Base-by-base conservation (phyloP, 176 grass and related monocot species). In the Paspalum notatum region DNA sequence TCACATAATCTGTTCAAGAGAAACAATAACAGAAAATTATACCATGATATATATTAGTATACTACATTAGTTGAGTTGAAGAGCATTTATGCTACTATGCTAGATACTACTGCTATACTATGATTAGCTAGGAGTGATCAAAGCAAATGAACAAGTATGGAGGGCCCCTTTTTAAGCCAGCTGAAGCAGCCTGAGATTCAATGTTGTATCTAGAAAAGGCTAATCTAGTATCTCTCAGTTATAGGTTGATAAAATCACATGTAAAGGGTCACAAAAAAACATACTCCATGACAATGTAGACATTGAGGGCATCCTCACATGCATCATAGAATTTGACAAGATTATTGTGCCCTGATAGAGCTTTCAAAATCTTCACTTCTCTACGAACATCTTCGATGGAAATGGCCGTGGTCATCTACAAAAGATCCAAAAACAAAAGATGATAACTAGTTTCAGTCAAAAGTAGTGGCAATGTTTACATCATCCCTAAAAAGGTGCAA, bases 241-340 rank as follows among this genome's bases (percentile, higher is more conserved):
- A 64, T 64, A 85, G 69, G 7, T 47, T 22, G 56, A 66, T 64
- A 75, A 59, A 73, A 45, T 65, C 62, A 68, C 54, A 85, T 46
- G 47, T 46, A 78, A 45, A 72, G 83, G 50, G 80, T 76, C 55
- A 76, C 62, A 81, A 85, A 91, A 78, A 83, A 85, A 91, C 90
- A 90, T 99, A 99, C 96, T 99, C 96, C 96, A 99, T 99, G 83
- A 91, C 92, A 92, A 99, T 79, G 93, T 95, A 99, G 93, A 99
- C 96, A 85, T 99, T 99, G 78, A 95, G 91, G 82, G 88, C 93
- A 76, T 99, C 96, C 90, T 99, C 96, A 95, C 96, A 99, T 89
- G 93, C 93, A 95, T 99, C 96, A 86, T 99, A 93, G 88, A 95
- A 99, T 87, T 90, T 99, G 79, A 99, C 91, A 56, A 99, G 90